Evolutionary conservation across 257 asterid genomes (phyloP), one percentile per base, ranked within the genome.

Genomic region (Cynanchum wilfordii): DNA sequence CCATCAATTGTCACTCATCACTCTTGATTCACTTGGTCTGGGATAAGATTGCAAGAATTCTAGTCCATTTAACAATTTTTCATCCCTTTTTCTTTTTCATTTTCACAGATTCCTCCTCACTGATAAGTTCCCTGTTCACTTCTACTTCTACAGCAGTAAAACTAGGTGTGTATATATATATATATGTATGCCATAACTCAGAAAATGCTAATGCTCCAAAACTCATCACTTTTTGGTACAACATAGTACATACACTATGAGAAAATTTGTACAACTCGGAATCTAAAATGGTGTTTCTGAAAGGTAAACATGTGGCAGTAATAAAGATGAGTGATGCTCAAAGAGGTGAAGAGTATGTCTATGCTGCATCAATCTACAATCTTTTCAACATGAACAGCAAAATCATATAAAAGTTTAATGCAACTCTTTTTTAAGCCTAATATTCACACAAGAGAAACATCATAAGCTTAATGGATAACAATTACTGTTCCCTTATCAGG

Each of bases 41-140:
- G 71, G 71, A 73, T 73, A 64, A 63, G 71, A 36, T 20, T 65
- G 20, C 50, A 63, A 62, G 42, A 50, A 63, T 15, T 40, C 63
- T 51, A 52, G 52, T 29, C 71, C 56, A 52, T 62, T 49, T 30
- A 27, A 45, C 60, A 45, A 30, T 1, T 73, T 49, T 30, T 45
- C 11, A 49, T 45, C 20, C 30, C 38, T 60, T 71, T 15, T 25
- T 19, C 20, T 30, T 33, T 33, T 33, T n/a, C n/a, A n/a, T 33
- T 36, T 36, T 36, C 40, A 36, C 40, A 36, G 3, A 36, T 36
- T 1, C 40, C 27, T 24, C 17, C n/a, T n/a, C n/a, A 13, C 11
- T 27, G 24, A 38, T 42, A 20, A 16, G 67, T 30, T 29, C 45
- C 67, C 24, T 6, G 10, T 15, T 17, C 24, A 52, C 6, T 2